phyloP scores from a whole-genome alignment of 2,329 filamentous ascomycete species.

The Colletotrichum navitas region DNA sequence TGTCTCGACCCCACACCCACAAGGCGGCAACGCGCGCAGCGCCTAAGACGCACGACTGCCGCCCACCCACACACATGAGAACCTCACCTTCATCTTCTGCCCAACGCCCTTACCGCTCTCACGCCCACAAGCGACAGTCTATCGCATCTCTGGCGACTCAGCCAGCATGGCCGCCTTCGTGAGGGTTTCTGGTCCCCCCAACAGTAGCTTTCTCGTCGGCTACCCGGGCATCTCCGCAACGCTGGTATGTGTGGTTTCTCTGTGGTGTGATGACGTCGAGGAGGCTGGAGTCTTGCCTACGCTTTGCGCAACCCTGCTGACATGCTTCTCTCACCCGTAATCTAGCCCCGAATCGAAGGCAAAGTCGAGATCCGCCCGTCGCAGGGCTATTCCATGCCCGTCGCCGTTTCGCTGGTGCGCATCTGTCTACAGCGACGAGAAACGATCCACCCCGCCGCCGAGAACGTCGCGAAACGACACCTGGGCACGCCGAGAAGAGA shows the following conservation, averaged over 20 bases:
- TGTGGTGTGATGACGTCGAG: conserved; percentile 34
- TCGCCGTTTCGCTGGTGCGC: conserved; percentile 91
- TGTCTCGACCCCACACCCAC: conserved; percentile 40
- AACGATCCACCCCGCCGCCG: conserved; percentile 95
- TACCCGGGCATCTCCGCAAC: conserved; percentile 99
- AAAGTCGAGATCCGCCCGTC: conserved; percentile 96
- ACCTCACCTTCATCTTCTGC: conserved; percentile 35
- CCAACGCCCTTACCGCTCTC: conserved; percentile 13
- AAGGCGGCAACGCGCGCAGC: conserved; percentile 42
- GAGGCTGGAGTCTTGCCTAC: conserved; percentile 32
- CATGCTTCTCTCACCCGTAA: neutral
- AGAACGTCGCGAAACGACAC: conserved; percentile 93
- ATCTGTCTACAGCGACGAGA: conserved; percentile 94
- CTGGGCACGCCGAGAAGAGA: conserved; percentile 91
- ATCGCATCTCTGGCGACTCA: conserved; percentile 26
- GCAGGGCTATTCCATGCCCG: conserved; percentile 87
- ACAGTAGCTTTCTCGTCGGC: conserved; percentile 95
- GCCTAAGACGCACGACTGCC: conserved; percentile 41
- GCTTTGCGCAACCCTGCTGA: conserved; percentile 40
- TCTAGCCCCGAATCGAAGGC: conserved; percentile 93
- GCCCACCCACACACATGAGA: conserved; percentile 41
- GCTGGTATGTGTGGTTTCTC: conserved; percentile 73
- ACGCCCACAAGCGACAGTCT: conserved; percentile 27
- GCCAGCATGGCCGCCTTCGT: conserved; percentile 80
- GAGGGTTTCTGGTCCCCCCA: conserved; percentile 96